Evolutionary conservation across 2,329 filamentous ascomycete genomes (phyloP).

Genomic region (Cladophialophora immunda): DNA sequence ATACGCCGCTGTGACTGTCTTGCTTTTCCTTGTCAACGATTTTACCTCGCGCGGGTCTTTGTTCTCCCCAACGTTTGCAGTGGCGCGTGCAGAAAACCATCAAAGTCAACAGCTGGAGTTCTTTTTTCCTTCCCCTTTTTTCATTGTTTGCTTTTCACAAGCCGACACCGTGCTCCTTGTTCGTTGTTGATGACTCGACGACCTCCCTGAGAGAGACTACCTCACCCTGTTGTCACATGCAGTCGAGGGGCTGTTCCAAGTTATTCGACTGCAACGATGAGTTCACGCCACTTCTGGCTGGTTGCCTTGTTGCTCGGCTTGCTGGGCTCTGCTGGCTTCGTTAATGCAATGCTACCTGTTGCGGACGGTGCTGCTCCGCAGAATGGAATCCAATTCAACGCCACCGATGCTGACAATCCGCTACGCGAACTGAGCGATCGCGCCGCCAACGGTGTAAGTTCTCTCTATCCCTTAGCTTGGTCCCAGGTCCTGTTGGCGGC

Average conservation of each 20-base stretch:
- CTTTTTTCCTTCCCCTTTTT: background rate
- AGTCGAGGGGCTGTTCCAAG: background rate
- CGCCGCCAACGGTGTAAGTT: conserved; percentile 13
- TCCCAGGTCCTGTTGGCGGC: background rate
- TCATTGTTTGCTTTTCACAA: background rate
- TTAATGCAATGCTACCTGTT: background rate
- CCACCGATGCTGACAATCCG: background rate
- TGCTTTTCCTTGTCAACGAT: background rate
- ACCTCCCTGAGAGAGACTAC: background rate
- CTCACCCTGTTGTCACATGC: background rate
- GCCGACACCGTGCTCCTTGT: background rate
- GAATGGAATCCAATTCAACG: background rate
- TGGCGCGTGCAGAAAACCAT: background rate
- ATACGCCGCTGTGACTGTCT: background rate
- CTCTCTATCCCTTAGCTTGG: background rate
- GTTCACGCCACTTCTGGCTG: background rate
- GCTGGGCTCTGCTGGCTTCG: background rate
- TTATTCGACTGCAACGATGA: background rate
- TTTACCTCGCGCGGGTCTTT: background rate
- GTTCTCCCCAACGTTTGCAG: background rate
- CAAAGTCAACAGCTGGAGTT: background rate
- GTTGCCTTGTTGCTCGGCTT: background rate
- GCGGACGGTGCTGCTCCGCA: background rate
- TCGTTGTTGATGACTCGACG: background rate
- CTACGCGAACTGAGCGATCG: background rate